Evolutionary conservation across 2,329 filamentous ascomycete genomes (phyloP).

Genomic region (Penicillium sp.): DNA sequence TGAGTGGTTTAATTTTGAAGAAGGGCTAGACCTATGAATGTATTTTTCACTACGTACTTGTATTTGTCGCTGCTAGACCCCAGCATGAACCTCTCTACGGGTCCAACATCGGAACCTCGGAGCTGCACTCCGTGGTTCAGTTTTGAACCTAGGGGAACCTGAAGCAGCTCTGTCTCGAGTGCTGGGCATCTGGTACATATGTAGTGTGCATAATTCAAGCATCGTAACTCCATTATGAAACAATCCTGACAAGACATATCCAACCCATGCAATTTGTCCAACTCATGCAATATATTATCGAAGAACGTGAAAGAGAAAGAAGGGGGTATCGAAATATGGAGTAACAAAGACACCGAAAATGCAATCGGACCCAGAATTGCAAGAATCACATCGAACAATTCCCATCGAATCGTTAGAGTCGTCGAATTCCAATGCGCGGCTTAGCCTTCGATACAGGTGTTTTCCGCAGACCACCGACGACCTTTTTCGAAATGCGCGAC

Average conservation of each 20-base stretch:
- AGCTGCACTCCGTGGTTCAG: no score
- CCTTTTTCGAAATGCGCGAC: conserved; percentile 16
- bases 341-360: background rate
- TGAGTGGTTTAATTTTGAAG: no score
- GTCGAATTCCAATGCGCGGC: conserved; percentile 36
- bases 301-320: background rate
- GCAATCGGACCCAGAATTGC: background rate
- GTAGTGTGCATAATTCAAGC: background rate
- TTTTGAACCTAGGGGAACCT: no score
- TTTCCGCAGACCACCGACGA: conserved; percentile 21
- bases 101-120: no score
- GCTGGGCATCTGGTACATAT: no score
- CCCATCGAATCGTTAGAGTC: conserved; percentile 23
- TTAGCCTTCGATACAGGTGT: conserved; percentile 28
- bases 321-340: background rate
- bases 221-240: background rate
- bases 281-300: background rate
- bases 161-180: no score
- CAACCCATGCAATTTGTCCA: background rate
- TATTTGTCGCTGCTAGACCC: no score
- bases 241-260: background rate
- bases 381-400: background rate
- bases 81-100: no score
- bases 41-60: no score
- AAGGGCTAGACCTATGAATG: no score